Conservation (phyloP, 257 asterid genomes). For the Lavandula angustifolia region DNA sequence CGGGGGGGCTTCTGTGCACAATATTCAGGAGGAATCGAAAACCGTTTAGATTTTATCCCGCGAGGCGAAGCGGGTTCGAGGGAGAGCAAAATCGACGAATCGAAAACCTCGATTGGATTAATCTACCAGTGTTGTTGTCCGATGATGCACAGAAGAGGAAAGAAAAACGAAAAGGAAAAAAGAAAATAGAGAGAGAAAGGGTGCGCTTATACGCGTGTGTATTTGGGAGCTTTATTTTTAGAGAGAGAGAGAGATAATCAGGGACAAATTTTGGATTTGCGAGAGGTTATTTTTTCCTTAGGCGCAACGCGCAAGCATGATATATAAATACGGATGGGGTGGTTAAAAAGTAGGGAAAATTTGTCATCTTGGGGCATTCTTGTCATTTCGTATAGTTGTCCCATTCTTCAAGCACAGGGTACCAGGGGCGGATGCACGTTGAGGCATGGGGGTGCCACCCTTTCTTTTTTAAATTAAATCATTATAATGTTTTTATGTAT, state of each 20-base stretch:
- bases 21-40: constrained; percentile 8
- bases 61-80: constrained; percentile 24
- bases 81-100: constrained; percentile 39
- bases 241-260: constrained; percentile 30
- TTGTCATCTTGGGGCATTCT: constrained; percentile 17
- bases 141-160: constrained; percentile 46
- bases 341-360: constrained; percentile 24
- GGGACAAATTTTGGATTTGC: constrained; percentile 41
- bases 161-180: not conserved
- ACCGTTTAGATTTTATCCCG: constrained; percentile 26
- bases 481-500: too few relatives aligned
- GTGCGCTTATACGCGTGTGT: constrained; percentile 28
- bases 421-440: too few relatives aligned
- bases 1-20: constrained; percentile 23
- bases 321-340: constrained; percentile 31
- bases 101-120: constrained; percentile 43
- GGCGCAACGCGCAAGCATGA: constrained; percentile 17
- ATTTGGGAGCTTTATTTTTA: constrained; percentile 33
- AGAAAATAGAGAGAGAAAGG: constrained; percentile 22
- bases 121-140: constrained; percentile 44
- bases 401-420: not conserved
- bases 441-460: too few relatives aligned
- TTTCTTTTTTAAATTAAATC: too few relatives aligned
- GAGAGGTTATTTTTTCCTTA: constrained; percentile 40
- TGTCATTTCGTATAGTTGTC: constrained; percentile 19